A percentile compares a stretch with the other conserved stretches of the same genome.
phyloP scores from a whole-genome alignment of 2,329 filamentous ascomycete genomes.

The Hypoxylon sp. region DNA sequence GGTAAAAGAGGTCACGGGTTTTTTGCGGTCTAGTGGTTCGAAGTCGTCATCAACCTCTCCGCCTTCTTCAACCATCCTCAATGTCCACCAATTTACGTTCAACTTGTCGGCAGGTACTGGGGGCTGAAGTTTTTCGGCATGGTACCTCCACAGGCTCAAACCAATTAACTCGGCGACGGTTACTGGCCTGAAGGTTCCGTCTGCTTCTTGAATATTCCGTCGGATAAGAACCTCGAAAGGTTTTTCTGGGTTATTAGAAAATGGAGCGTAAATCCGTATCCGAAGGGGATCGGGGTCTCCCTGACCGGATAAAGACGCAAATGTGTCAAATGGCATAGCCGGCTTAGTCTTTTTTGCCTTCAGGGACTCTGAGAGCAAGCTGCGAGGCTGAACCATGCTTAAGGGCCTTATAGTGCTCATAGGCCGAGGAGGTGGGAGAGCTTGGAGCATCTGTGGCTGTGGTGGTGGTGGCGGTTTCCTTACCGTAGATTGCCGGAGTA shows the following conservation, averaged over 20 bases:
- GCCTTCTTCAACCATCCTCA: constrained; percentile 87
- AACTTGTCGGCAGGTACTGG: constrained; percentile 74
- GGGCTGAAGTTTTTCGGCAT: constrained; percentile 81
- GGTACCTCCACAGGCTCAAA: constrained; percentile 82
- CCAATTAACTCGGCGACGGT: constrained; percentile 87
- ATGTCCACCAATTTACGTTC: constrained; percentile 85
- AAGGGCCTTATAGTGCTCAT: constrained; percentile 73
- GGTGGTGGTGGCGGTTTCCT: constrained; percentile 71
- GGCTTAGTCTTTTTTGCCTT: constrained; percentile 79
- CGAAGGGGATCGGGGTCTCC: constrained; percentile 82
- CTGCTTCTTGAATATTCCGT: constrained; percentile 77
- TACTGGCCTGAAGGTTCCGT: constrained; percentile 72
- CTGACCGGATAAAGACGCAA: constrained; percentile 82
- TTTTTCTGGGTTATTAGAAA: constrained; percentile 74
- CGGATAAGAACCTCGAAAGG: constrained; percentile 81
- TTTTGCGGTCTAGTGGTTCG: constrained; percentile 80
- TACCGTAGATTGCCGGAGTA: constrained; percentile 74
- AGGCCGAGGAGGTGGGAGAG: constrained; percentile 79
- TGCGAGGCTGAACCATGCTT: constrained; percentile 78
- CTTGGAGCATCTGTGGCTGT: constrained; percentile 71
- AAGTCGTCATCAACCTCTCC: constrained; percentile 90
- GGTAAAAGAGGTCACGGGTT: constrained; percentile 82
- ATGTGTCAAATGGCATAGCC: constrained; percentile 80
- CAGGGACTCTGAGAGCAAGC: constrained; percentile 78
- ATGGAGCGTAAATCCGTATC: constrained; percentile 83